Evolutionary conservation across 768 basidiomycete genomes (phyloP), one percentile per base, ranked within the genome.

Genomic region (Leucosporidium creatinivorum): DNA sequence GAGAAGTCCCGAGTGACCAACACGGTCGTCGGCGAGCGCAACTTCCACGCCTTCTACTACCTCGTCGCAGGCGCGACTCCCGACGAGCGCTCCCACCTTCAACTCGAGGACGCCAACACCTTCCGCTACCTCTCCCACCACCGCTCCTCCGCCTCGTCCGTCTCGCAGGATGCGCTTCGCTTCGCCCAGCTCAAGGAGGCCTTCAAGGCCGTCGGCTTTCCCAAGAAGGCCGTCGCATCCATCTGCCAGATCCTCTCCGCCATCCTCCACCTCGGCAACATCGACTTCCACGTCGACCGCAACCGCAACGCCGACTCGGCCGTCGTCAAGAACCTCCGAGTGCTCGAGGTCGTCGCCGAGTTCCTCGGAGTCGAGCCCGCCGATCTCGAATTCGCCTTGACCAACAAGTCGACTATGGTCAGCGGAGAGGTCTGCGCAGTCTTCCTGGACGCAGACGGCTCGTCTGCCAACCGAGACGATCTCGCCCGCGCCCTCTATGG

Each of bases 21-120:
- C 26, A 85, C 89, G 0, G 89, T 91, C 0, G 89, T 87, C 0
- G 93, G 92, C 63, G 93, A 99, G 78, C 85, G 93, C 17, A 97
- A 96, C 73, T 97, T 98, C 77, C 93, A 99, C 78, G 92, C 94
- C 47, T 96, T 98, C 79, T 97, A 98, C 77, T 96, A 96, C 78
- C 85, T 99, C 75, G 86, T 93, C 66, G 88, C 91, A 0, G 94
- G 96, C 30, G 92, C 93, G 2, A 85, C 88, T 0, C 75, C 84
- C 0, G 96, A 98, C 74, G 96, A 99, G 77, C 82, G 89, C 19
- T 85, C 89, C 33, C 91, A 93, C 76, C 84, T 98, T 61, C 88
- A 89, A 69, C 83, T 99, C 13, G 88, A 93, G 75, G 44, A 36
- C 18, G 56, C 58, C 58, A 87, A 87, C 77, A 83, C 85, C 1